Conservation (phyloP, 495 filamentous ascomycete species). For the Daldinia concentrica region DNA sequence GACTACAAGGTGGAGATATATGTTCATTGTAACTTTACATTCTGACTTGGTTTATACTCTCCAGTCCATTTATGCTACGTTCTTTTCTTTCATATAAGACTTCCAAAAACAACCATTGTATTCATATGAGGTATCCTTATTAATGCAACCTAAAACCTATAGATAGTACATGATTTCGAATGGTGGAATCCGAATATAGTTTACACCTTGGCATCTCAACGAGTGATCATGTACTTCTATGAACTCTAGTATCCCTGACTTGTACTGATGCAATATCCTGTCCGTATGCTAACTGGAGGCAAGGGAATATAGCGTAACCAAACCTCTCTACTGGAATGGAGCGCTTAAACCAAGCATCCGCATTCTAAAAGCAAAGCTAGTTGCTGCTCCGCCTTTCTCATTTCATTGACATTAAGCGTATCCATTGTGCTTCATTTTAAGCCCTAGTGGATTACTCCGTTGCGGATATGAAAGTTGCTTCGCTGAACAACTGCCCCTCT, state of each 20-base stretch:
- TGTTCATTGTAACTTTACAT: too few relatives aligned
- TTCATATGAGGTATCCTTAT: constrained; percentile 8
- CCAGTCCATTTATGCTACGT: too few relatives aligned
- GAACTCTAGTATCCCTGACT: constrained; percentile 28
- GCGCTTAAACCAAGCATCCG: constrained; percentile 6
- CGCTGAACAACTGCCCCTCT: constrained; percentile 78
- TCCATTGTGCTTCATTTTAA: constrained; percentile 23
- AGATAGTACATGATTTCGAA: constrained; percentile 9
- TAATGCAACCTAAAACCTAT: constrained; percentile 29
- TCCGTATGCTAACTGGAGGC: constrained; percentile 18
- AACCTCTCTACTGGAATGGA: constrained; percentile 1
- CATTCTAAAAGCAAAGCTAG: constrained; percentile 6
- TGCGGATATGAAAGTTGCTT: constrained; percentile 90
- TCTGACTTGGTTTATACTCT: too few relatives aligned
- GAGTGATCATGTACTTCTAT: constrained; percentile 38
- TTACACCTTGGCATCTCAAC: constrained; percentile 24
- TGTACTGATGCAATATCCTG: constrained; percentile 28
- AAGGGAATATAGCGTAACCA: constrained; percentile 9
- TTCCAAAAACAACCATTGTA: constrained; percentile 3
- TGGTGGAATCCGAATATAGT: constrained; percentile 16
- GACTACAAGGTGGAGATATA: too few relatives aligned
- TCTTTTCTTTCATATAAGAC: not conserved
- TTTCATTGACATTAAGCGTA: constrained; percentile 17
- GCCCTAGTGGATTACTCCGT: constrained; percentile 26
- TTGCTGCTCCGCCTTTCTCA: not conserved